Percentiles rank a stretch among this genome's conserved stretches.
Evolutionary conservation across 2,329 filamentous ascomycete species (phyloP).

Genomic region (Myriangium duriaei): DNA sequence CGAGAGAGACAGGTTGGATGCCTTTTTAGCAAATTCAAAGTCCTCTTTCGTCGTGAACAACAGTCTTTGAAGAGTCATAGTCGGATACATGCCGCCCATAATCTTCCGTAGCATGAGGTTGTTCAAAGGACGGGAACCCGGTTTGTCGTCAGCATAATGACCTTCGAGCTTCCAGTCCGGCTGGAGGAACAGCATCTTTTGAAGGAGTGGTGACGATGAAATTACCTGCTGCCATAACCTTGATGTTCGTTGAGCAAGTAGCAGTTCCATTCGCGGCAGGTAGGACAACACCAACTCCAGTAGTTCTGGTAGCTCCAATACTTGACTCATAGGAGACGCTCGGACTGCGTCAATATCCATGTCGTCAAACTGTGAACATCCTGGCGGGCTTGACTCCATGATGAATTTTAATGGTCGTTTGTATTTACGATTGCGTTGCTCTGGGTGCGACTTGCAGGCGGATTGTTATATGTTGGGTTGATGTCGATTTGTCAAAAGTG

Average conservation of each 20-base stretch:
- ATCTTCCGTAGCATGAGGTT: conserved; percentile 23
- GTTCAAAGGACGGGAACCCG: conserved; percentile 21
- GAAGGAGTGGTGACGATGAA: conserved; percentile 18
- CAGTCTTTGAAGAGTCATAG: conserved; percentile 17
- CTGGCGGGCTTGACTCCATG: too few relatives aligned
- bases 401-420: too few relatives aligned
- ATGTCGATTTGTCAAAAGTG: too few relatives aligned
- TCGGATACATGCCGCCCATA: conserved; percentile 23
- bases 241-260: conserved; percentile 22
- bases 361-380: too few relatives aligned
- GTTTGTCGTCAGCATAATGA: conserved; percentile 16
- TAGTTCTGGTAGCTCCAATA: conserved; percentile 27
- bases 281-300: conserved; percentile 26
- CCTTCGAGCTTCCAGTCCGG: conserved; percentile 22
- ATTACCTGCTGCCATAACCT: conserved; percentile 19
- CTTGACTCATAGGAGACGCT: conserved; percentile 12
- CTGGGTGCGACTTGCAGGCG: too few relatives aligned
- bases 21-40: neutral
- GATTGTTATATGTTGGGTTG: too few relatives aligned
- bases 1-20: neutral
- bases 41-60: neutral
- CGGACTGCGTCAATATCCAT: too few relatives aligned
- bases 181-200: conserved; percentile 23
- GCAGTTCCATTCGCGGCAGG: conserved; percentile 21
- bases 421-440: too few relatives aligned